Evolutionary conservation across 1,284 basidiomycete species (phyloP).

Genomic region (Pseudomicrostroma phylloplanum): DNA sequence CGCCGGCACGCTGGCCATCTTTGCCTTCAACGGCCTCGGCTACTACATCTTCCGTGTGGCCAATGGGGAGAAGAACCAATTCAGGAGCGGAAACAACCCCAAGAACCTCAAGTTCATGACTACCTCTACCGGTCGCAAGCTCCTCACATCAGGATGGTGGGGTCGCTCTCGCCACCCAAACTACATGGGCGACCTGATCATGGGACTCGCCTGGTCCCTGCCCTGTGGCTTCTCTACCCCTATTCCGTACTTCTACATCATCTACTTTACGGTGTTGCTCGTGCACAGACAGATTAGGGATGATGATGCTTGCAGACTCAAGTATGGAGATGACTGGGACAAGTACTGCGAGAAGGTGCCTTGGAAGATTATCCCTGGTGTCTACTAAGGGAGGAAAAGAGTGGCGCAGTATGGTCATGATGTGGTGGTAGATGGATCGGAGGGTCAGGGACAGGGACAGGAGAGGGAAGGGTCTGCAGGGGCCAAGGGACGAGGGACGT

Average conservation of each 20-base stretch:
- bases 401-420: too few species aligned
- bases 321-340: slow-evolving; percentile 64
- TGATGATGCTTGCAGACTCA: slow-evolving; percentile 74
- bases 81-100: slow-evolving; percentile 85
- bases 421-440: too few species aligned
- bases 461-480: too few species aligned
- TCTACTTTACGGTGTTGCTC: slow-evolving; percentile 79
- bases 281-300: slow-evolving; percentile 85
- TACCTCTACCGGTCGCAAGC: slow-evolving; percentile 78
- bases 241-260: slow-evolving; percentile 90
- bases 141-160: slow-evolving; percentile 97
- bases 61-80: slow-evolving; percentile 93
- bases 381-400: slow-evolving; percentile 59
- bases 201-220: slow-evolving; percentile 88
- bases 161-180: slow-evolving; percentile 80
- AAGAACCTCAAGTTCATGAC: slow-evolving; percentile 81
- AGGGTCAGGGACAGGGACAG: too few species aligned
- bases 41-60: slow-evolving; percentile 85
- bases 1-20: slow-evolving; percentile 60
- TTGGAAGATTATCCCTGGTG: slow-evolving; percentile 78
- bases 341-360: slow-evolving; percentile 57
- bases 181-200: slow-evolving; percentile 69
- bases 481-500: too few species aligned
- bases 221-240: slow-evolving; percentile 87
- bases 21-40: slow-evolving; percentile 67